Evolutionary conservation across 2,329 filamentous ascomycete species (phyloP).

Genomic region (Beauveria sp.): DNA sequence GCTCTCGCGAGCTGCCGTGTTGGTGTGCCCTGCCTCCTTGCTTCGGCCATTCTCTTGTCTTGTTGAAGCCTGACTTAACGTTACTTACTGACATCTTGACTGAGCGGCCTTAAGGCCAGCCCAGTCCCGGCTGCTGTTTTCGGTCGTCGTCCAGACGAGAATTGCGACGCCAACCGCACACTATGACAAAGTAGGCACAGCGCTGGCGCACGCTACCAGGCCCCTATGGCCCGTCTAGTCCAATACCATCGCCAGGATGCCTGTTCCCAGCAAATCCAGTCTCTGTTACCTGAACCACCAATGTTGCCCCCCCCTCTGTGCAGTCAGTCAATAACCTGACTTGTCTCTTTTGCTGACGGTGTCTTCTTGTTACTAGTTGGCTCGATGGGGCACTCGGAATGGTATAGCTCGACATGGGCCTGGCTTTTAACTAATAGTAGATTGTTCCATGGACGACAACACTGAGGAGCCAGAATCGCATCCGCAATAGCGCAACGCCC

Average conservation of each 20-base stretch:
- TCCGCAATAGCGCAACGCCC: constrained; percentile 5
- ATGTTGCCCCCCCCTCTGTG: neutral
- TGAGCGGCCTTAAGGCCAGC: neutral
- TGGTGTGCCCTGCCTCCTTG: neutral
- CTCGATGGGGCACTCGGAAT: neutral
- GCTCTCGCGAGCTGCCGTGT: neutral
- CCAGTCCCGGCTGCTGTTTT: neutral
- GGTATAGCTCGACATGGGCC: neutral
- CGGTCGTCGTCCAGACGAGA: neutral
- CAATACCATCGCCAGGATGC: constrained; percentile 1
- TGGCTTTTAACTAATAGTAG: neutral
- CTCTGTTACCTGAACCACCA: neutral
- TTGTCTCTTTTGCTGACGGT: neutral
- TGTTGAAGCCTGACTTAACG: too few species aligned
- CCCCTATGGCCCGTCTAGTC: neutral
- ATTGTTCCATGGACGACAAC: neutral
- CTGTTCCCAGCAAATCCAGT: neutral
- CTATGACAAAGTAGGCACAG: constrained; percentile 7
- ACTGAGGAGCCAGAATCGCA: constrained; percentile 1
- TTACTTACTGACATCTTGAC: neutral
- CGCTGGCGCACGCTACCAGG: constrained; percentile 1
- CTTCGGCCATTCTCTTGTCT: neutral
- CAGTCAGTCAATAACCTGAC: neutral
- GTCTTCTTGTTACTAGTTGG: neutral
- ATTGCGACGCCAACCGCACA: constrained; percentile 1